Base-by-base conservation (phyloP, 192 early-diverging fungal genomes). In the Backusella macrospora region DNA sequence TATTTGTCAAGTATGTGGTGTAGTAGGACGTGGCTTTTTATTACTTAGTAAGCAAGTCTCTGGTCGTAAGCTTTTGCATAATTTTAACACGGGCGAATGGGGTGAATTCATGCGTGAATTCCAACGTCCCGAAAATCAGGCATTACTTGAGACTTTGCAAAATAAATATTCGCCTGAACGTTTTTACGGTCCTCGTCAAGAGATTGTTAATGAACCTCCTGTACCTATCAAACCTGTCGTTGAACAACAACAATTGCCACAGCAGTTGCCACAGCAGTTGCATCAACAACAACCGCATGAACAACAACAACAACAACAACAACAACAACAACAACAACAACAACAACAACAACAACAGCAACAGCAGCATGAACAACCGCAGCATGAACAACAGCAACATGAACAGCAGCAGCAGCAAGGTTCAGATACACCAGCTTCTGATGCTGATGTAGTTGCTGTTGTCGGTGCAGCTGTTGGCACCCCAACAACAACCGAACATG, bases 31-130 rank as follows among this genome's bases (percentile, higher is more conserved):
- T 42, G 79, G 79, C 3, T 81, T 76, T 34, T 48, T 81, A 0
- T 64, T 81, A 0, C 66, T 81, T 1, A 71, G 68, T 37, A 77
- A 73, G 34, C 75, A 81, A 2, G 76, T 81, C 4, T 77, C 75
- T 9, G 79, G 79, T 23, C 79, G 79, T 23, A 81, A 81, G 34
- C 67, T 81, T 10, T 44, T 81, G 4, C 79, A 81, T 64, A 77
- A 74, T 13, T 81, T 81, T 40, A 81, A 77, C 46, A 71, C 79
- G 12, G 68, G 52, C n/a, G 79, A 81, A 43, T 81, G 79, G 79
- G 59, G 46, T 7, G 68, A 70, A 4, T 81, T 81, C 34, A 72
- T 77, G 42, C 65, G 68, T 16, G 79, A 81, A 15, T 62, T 81
- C 26, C 52, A 75, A 47, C 67, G 38, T 0, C 75, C 75, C 23